Evolutionary conservation across 2,329 filamentous ascomycete genomes (phyloP).

Genomic region (Madurella mycetomatis): DNA sequence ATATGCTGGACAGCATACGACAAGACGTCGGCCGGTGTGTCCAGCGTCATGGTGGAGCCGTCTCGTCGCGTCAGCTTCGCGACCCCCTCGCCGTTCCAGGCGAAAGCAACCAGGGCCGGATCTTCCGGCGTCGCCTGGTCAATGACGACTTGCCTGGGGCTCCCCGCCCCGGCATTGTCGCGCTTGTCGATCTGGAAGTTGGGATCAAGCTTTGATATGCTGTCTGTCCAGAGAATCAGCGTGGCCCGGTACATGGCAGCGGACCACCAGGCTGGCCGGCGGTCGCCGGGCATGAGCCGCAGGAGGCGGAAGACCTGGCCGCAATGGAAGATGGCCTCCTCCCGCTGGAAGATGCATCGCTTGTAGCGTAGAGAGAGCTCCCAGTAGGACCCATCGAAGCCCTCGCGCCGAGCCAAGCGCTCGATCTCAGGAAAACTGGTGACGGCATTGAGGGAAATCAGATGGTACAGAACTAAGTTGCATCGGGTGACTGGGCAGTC

Average conservation of each 20-base stretch:
- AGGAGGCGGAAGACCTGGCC: constrained; percentile 63
- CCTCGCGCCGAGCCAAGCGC: constrained; percentile 58
- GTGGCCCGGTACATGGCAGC: constrained; percentile 64
- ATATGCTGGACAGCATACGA: constrained; percentile 39
- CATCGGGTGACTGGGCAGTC: constrained; percentile 57
- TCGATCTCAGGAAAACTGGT: constrained; percentile 66
- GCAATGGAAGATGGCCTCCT: constrained; percentile 62
- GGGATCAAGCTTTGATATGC: constrained; percentile 47
- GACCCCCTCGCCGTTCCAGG: constrained; percentile 37
- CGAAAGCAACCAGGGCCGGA: constrained; percentile 33
- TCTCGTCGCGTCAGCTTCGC: constrained; percentile 34
- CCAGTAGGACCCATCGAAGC: constrained; percentile 52
- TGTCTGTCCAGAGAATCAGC: constrained; percentile 60
- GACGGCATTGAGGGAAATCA: constrained; percentile 65
- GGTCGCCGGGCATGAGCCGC: constrained; percentile 53
- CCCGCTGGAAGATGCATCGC: constrained; percentile 58
- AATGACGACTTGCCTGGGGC: constrained; percentile 29
- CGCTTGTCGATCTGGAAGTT: constrained; percentile 31
- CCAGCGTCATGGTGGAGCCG: constrained; percentile 33
- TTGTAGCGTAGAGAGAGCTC: constrained; percentile 53
- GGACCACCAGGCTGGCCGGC: constrained; percentile 67
- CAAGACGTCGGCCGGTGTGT: constrained; percentile 38
- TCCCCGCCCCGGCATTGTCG: constrained; percentile 1
- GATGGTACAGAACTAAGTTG: constrained; percentile 65
- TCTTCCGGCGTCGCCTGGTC: constrained; percentile 41